Conservation (phyloP, 257 asterid species). For the Voacanga thouarsii region DNA sequence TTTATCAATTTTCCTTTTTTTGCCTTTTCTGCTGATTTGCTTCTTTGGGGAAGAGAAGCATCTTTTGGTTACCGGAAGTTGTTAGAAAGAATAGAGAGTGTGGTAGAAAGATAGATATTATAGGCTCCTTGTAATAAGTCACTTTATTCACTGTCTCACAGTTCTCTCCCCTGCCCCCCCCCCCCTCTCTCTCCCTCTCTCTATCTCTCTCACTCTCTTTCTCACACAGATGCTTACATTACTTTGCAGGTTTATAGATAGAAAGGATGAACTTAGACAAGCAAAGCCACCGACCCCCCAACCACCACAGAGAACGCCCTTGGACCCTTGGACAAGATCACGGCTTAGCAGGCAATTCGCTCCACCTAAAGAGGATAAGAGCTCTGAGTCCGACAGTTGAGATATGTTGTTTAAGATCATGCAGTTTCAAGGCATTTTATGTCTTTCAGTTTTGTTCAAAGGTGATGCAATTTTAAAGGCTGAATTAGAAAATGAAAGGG, state of each 20-base stretch:
- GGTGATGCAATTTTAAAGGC: background rate
- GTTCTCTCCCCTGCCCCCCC: background rate
- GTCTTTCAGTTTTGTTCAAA: background rate
- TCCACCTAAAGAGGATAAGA: constrained; percentile 68
- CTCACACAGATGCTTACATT: background rate
- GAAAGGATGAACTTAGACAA: constrained; percentile 91
- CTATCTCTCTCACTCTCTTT: background rate
- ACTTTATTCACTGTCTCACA: background rate
- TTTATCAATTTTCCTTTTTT: background rate
- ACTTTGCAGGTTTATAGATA: constrained; percentile 65
- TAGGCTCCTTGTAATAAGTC: background rate
- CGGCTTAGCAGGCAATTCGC: constrained; percentile 82
- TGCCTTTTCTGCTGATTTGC: background rate
- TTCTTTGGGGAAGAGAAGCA: background rate
- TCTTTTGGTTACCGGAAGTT: background rate
- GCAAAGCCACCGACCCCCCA: constrained; percentile 71
- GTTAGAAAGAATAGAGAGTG: background rate
- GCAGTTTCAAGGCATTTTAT: background rate
- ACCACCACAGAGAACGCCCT: constrained; percentile 48
- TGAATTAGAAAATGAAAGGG: background rate
- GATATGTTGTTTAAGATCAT: background rate
- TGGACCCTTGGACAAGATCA: constrained; percentile 97
- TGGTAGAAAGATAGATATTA: background rate
- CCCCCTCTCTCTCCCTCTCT: background rate
- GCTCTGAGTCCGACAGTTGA: constrained; percentile 42